Evolutionary conservation across 495 filamentous ascomycete species (phyloP), one percentile per base, ranked within the genome.

Genomic region (Hyaloscypha variabilis): DNA sequence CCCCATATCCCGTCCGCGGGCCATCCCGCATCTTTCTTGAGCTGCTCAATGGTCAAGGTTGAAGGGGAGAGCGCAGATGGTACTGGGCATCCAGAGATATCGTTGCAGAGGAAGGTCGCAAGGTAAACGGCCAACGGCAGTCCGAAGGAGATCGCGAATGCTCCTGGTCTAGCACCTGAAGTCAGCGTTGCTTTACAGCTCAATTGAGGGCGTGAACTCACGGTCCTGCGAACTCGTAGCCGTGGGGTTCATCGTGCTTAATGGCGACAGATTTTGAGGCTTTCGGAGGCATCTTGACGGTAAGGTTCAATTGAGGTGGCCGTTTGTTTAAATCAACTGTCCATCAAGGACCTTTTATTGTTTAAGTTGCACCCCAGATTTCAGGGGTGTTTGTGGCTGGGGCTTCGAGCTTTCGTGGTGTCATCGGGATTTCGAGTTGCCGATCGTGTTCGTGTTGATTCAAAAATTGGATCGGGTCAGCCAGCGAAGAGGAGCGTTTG

Each of bases 151-250:
- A 97, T 89, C 51, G 76, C 85, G 51, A 88, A 81, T 14, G 90
- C 90, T 53, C 93, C 94, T 60, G 88, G 78, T 23, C 95, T 97
- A 71, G n/a, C 34, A 28, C 63, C 64, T 46, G 6, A 46, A 58
- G 67, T 74, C 24, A 77, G 72, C 28, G 39, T 64, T 23, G n/a
- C 57, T 29, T 54, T 36, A 51, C 39, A 36, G 36, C 55, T 26
- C 23, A 61, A 68, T 28, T 26, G 24, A 25, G 34, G n/a, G 39
- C 42, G 34, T 63, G 30, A 53, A 89, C 93, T 80, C 84, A 96
- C 93, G 93, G 93, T 69, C 93, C 93, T 68, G 83, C 83, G 69
- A 97, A 96, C 69, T 95, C 91, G 77, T 96, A 96, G 64, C 87
- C 71, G 66, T 69, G 71, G 3, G 62, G 25, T 54, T 69, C 62